These are phyloP conservation scores for Blastobotrys terrestris DNA, from an alignment of 805 yeast genomes.

Conservation along the genomic window DNA sequence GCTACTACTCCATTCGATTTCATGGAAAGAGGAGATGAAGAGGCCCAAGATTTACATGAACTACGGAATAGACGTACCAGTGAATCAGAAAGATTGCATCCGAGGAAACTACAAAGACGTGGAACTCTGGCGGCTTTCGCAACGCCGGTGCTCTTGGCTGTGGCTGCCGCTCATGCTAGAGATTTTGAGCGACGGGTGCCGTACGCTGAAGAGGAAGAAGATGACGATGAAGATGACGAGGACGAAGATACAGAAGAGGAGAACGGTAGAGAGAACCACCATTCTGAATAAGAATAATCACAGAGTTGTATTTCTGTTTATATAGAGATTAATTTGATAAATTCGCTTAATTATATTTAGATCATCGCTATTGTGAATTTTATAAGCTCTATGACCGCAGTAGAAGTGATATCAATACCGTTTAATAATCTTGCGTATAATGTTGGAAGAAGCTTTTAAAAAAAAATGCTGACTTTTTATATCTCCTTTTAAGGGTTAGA, in stretches of 20 bases:
- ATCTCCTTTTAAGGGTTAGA: slow-evolving; percentile 8
- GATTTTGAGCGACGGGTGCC: slow-evolving; percentile 26
- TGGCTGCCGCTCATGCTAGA: slow-evolving; percentile 24
- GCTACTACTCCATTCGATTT: not conserved
- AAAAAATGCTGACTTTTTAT: slow-evolving; percentile 14
- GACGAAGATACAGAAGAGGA: slow-evolving; percentile 18
- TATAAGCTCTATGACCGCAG: too few relatives aligned
- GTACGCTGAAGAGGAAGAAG: slow-evolving; percentile 22
- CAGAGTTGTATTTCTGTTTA: too few relatives aligned
- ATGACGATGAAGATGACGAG: slow-evolving; percentile 29
- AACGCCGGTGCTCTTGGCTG: slow-evolving; percentile 23
- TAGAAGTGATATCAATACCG: not conserved
- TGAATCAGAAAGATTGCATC: not conserved
- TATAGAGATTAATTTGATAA: too few relatives aligned
- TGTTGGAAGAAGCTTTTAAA: slow-evolving; percentile 14
- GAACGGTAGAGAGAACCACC: not conserved
- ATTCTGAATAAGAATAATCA: too few relatives aligned
- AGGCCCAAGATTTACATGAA: not conserved
- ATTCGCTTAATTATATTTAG: too few relatives aligned
- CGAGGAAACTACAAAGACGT: slow-evolving; percentile 5
- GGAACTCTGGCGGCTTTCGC: slow-evolving; percentile 18
- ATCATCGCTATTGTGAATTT: not conserved
- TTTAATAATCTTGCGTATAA: slow-evolving; percentile 1
- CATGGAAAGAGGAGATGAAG: not conserved
- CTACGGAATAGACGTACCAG: not conserved